Base-by-base conservation (phyloP, 345 rosid genomes). In the Chamaenerion angustifolium region DNA sequence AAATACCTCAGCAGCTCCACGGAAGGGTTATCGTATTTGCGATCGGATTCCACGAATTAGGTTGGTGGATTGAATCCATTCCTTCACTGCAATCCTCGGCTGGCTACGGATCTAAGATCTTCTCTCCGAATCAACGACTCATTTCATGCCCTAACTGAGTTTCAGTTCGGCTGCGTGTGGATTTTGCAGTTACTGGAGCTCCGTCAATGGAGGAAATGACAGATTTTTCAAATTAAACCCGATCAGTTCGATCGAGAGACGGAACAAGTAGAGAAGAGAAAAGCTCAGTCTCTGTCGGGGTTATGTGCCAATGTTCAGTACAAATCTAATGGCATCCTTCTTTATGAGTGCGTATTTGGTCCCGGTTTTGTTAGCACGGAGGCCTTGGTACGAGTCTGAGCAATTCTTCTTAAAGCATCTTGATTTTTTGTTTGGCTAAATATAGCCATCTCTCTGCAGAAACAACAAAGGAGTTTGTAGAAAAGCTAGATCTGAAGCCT, bases 291-390 rank as follows among this genome's bases (percentile, higher is more conserved):
- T n/a, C n/a, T n/a, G n/a, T n/a, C n/a, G n/a, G n/a, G n/a, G n/a
- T n/a, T n/a, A n/a, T n/a, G n/a, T n/a, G n/a, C n/a, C 64, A 83
- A 66, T 77, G 85, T 80, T 61, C 98, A 90, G 72, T 90, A 90
- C 53, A 83, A 83, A 63, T 72, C 69, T 40, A 83, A 59, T 65
- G 82, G 94, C 64, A 90, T 90, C 59, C 64, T 81, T 42, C 94
- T 88, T 43, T 90, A 90, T 55, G 98, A 90, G 67, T 83, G 85
- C 31, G 86, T 78, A 63, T 90, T 90, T 73, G 98, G 98, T 45
- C 64, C 58, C 54, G 98, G 98, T 31, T 90, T 65, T 70, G 98
- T 90, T 40, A 90, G 95, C 77, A 81, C 98, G 95, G 95, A 54
- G 98, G 98, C 10, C 12, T 55, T 35, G 27, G 27, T 14, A 37